These are phyloP conservation scores for Diaporthe nobilis DNA, from an alignment of 2,329 filamentous ascomycete species.

Conservation along the genomic window DNA sequence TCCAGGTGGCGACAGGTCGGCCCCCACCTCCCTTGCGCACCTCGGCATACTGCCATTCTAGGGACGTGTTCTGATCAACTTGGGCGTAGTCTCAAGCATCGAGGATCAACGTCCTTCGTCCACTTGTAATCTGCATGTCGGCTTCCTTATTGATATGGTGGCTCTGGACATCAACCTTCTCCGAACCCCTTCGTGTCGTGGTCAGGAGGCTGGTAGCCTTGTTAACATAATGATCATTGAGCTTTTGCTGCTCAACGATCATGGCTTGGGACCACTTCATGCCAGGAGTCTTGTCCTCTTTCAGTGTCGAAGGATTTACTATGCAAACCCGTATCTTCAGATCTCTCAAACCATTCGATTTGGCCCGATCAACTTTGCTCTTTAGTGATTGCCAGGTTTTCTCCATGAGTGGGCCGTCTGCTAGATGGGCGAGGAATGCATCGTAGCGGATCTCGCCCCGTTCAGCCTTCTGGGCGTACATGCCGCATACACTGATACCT, in stretches of 20 bases:
- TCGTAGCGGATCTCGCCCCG: neutral
- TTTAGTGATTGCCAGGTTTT: neutral
- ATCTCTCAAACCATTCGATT: neutral
- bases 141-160: neutral
- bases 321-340: neutral
- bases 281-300: neutral
- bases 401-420: neutral
- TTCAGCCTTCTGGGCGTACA: neutral
- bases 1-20: too few relatives aligned
- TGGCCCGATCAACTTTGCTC: neutral
- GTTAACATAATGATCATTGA: neutral
- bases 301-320: neutral
- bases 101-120: neutral
- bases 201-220: neutral
- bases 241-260: neutral
- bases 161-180: neutral
- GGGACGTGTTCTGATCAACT: neutral
- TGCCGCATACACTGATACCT: neutral
- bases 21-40: neutral
- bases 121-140: neutral
- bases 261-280: neutral
- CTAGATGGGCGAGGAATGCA: neutral
- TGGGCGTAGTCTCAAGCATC: neutral
- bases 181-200: neutral
- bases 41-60: neutral